Evolutionary conservation across 371 early-diverging fungal genomes (phyloP), one percentile per base, ranked within the genome.

Genomic region (Umbelopsis sp.): DNA sequence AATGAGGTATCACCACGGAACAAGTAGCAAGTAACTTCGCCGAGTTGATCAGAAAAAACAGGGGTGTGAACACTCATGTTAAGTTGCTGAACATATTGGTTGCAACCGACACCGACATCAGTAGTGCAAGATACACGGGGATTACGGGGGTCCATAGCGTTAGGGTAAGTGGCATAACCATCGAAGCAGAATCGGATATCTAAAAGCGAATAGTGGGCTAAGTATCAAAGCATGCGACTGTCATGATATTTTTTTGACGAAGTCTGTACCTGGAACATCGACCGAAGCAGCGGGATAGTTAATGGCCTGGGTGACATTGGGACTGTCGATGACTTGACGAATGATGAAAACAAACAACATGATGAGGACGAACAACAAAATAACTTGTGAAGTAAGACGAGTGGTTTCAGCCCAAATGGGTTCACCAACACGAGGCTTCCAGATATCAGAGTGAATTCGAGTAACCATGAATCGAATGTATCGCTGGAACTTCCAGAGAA

Each of bases 181-280:
- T 83, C 83, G 65, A 79, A 83, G 57, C 83, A 81, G 67, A 83
- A 83, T 32, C 83, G 79, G 44, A 83, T 67, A 73, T 83, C 82
- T 38, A 12, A 12, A 12, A 41, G 12, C 7, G 41, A 41, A 7
- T 7, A 12, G 41, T 1, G 12, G 41, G 1, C 1, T 12, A 12
- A 7, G 7, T 38, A 41, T 41, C 12, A 41, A 12, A 10, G 12
- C 7, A 41, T 41, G 12, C 41, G 2, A 4, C 29, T 29, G 4
- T 29, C 29, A 1, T 41, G 10, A 41, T 41, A 41, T 41, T 41
- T 38, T 38, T 38, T 41, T 5, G 41, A 10, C 41, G 12, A 10
- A 10, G 7, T 10, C 7, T 41, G 41, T 41, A 41, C 41, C 41
- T 41, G 83, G 83, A 0, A 79, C 75, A 14, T 79, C 76, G 2